Conservation (phyloP, 2,329 filamentous ascomycete genomes). For the Xylariaceae sp. region DNA sequence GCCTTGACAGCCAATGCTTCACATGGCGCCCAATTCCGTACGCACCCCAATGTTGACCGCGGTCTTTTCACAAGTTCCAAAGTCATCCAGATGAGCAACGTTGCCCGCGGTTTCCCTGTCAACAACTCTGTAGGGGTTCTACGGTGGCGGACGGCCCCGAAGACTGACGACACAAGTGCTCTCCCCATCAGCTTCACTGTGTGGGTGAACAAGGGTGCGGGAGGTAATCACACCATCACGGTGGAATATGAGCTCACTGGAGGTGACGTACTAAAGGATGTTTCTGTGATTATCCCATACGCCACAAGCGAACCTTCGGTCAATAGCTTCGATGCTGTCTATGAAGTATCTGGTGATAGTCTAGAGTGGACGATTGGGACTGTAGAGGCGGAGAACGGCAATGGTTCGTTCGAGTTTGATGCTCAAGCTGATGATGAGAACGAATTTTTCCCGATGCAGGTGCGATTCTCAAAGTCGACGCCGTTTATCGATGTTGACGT, state of each 20-base stretch:
- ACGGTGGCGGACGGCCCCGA: constrained; percentile 87
- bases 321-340: constrained; percentile 91
- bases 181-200: constrained; percentile 96
- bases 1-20: constrained; percentile 77
- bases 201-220: constrained; percentile 90
- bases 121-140: constrained; percentile 94
- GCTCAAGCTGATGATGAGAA: constrained; percentile 85
- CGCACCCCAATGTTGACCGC: constrained; percentile 96
- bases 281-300: constrained; percentile 88
- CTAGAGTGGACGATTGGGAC: constrained; percentile 93
- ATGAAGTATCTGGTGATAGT: constrained; percentile 91
- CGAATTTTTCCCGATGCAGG: constrained; percentile 97
- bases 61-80: constrained; percentile 82
- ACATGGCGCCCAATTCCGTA: constrained; percentile 88
- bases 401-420: constrained; percentile 94
- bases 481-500: constrained; percentile 95
- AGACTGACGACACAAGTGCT: constrained; percentile 78
- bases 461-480: constrained; percentile 83
- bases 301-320: constrained; percentile 83
- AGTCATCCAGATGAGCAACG: constrained; percentile 88
- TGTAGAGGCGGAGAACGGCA: constrained; percentile 81
- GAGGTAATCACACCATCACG: constrained; percentile 85
- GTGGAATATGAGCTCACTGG: constrained; percentile 95
- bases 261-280: constrained; percentile 78
- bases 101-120: constrained; percentile 85